These are phyloP conservation scores for Thermochaetoides dissita DNA, from an alignment of 2,329 filamentous ascomycete species.

Conservation along the genomic window DNA sequence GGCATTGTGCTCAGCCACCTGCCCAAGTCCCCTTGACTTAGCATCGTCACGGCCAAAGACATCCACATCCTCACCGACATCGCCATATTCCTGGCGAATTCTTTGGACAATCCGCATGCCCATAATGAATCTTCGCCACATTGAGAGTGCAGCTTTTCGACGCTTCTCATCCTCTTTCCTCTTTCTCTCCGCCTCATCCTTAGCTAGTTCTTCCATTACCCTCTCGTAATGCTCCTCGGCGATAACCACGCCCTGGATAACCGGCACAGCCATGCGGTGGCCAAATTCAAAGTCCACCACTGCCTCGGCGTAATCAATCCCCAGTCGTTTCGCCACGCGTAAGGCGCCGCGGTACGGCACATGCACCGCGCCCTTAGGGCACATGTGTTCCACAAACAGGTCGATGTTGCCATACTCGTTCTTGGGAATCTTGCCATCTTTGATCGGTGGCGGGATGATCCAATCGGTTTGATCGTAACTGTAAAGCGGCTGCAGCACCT, in stretches of 20 bases:
- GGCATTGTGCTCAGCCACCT: slow-evolving; percentile 10
- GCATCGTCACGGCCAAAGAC: slow-evolving; percentile 34
- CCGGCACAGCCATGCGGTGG: slow-evolving; percentile 80
- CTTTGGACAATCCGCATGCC: slow-evolving; percentile 70
- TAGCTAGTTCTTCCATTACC: slow-evolving; percentile 65
- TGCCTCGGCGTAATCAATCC: slow-evolving; percentile 83
- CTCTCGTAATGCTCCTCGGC: slow-evolving; percentile 63
- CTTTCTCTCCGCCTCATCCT: slow-evolving; percentile 59
- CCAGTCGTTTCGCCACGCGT: slow-evolving; percentile 68
- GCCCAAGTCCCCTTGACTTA: slow-evolving; percentile 17
- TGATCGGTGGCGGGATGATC: slow-evolving; percentile 82
- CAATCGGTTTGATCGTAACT: slow-evolving; percentile 77
- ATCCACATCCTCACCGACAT: slow-evolving; percentile 37
- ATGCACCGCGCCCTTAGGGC: slow-evolving; percentile 66
- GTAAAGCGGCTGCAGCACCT: slow-evolving; percentile 76
- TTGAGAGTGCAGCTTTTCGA: slow-evolving; percentile 54
- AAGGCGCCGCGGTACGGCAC: slow-evolving; percentile 65
- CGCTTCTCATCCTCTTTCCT: slow-evolving; percentile 76
- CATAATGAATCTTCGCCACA: slow-evolving; percentile 80
- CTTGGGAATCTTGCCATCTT: slow-evolving; percentile 76
- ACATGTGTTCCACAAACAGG: slow-evolving; percentile 86
- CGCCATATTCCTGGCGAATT: slow-evolving; percentile 62
- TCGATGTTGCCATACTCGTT: slow-evolving; percentile 96
- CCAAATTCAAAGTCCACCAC: slow-evolving; percentile 96
- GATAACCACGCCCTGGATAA: slow-evolving; percentile 81